Evolutionary conservation across 805 yeast species (phyloP).

Genomic region (Kodamaea leandrae): DNA sequence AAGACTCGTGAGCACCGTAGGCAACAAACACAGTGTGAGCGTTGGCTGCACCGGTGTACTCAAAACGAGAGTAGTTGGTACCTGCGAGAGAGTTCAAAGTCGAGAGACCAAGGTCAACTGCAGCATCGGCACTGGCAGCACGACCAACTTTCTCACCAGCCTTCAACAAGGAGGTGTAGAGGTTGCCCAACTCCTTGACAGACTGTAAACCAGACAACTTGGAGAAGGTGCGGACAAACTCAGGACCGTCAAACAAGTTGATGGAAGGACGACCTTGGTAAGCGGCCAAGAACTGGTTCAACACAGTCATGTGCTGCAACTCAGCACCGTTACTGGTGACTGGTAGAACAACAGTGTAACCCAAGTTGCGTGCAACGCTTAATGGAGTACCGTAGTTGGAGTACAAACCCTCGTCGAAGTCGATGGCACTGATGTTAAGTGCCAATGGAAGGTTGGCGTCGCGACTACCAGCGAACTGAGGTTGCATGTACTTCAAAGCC

Average conservation of each 20-base stretch:
- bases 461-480: conserved; percentile 39
- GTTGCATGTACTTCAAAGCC: conserved; percentile 66
- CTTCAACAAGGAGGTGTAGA: conserved; percentile 38
- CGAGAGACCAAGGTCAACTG: conserved; percentile 45
- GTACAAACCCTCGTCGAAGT: conserved; percentile 61
- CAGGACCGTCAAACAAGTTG: conserved; percentile 79
- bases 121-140: conserved; percentile 23
- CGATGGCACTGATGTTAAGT: conserved; percentile 74
- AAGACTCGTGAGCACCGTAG: conserved; percentile 70
- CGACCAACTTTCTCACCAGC: conserved; percentile 10
- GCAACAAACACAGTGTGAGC: conserved; percentile 78
- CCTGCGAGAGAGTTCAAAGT: conserved; percentile 55
- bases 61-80: conserved; percentile 57
- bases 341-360: conserved; percentile 70
- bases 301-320: conserved; percentile 62
- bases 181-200: conserved; percentile 38
- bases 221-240: conserved; percentile 52
- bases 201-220: conserved; percentile 45
- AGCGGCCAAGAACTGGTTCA: conserved; percentile 60
- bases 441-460: conserved; percentile 51
- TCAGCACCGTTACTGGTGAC: conserved; percentile 49
- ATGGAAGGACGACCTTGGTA: conserved; percentile 54
- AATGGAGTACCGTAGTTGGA: conserved; percentile 65
- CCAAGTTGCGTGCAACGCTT: conserved; percentile 58
- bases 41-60: conserved; percentile 60